phyloP scores from a whole-genome alignment of 2,329 filamentous ascomycete genomes.

The Aspergillus quadricinctus region DNA sequence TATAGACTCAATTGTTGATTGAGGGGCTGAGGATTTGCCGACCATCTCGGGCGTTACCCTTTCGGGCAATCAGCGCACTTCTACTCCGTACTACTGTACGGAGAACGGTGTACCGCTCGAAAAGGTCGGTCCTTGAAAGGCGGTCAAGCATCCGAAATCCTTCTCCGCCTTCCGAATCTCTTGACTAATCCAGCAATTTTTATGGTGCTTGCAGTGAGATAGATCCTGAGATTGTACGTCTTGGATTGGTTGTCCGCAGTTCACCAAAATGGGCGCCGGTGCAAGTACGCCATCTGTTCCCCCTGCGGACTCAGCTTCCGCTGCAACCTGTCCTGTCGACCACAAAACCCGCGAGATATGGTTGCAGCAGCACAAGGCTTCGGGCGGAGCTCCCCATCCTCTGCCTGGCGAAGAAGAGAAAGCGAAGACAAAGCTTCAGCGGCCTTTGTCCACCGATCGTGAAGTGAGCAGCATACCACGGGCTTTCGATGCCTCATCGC shows the following conservation, averaged over 20 bases:
- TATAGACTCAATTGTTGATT: constrained; percentile 2
- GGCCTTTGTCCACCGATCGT: constrained; percentile 60
- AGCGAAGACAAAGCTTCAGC: constrained; percentile 26
- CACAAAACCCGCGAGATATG: constrained; percentile 83
- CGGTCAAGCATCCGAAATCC: constrained; percentile 7
- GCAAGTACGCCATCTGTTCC: constrained; percentile 31
- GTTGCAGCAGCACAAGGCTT: constrained; percentile 55
- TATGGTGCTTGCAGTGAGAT: constrained; percentile 7
- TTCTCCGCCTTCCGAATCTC: background rate
- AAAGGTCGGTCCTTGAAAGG: constrained; percentile 8
- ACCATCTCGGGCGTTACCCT: background rate
- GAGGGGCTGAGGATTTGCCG: constrained; percentile 6
- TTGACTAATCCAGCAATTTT: constrained; percentile 16
- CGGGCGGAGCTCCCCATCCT: constrained; percentile 34
- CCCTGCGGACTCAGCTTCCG: constrained; percentile 21
- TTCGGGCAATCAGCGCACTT: constrained; percentile 6
- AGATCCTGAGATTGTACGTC: constrained; percentile 9
- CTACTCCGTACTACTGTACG: no score
- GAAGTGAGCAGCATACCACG: constrained; percentile 77
- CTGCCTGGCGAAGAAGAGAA: constrained; percentile 23
- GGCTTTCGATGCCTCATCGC: constrained; percentile 35
- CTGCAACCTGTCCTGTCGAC: constrained; percentile 74
- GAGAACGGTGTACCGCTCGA: background rate
- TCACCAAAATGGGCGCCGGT: constrained; percentile 33
- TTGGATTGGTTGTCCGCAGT: constrained; percentile 11